Conservation (phyloP, 2,329 filamentous ascomycete species). For the Alternaria brassicicola region DNA sequence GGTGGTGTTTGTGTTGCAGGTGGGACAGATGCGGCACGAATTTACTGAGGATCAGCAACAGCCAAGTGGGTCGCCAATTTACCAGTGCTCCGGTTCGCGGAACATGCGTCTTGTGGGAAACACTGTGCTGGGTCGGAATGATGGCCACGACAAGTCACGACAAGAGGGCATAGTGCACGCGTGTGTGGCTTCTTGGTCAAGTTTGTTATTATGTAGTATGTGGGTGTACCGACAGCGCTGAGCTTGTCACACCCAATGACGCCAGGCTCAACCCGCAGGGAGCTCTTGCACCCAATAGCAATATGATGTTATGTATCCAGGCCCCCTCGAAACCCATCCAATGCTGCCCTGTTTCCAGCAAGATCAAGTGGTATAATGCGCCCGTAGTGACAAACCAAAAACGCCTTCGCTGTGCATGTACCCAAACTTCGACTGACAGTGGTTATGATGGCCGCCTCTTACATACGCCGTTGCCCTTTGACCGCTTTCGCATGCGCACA, state of each 20-base stretch:
- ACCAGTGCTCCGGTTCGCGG: constrained; percentile 25
- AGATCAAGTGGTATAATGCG: constrained; percentile 39
- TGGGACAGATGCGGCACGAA: constrained; percentile 5
- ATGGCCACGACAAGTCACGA: constrained; percentile 4
- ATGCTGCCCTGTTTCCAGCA: too few species aligned
- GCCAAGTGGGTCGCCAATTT: constrained; percentile 29
- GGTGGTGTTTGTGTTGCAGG: constrained; percentile 1
- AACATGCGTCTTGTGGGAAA: constrained; percentile 25
- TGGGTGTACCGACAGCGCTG: constrained; percentile 15
- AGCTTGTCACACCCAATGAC: constrained; percentile 22
- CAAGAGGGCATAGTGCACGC: background rate
- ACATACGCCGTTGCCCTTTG: constrained; percentile 21
- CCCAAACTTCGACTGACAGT: constrained; percentile 5
- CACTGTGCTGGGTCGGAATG: constrained; percentile 18
- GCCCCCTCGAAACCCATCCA: too few species aligned
- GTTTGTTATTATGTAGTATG: constrained; percentile 22
- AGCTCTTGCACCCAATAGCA: constrained; percentile 20
- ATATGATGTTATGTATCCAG: constrained; percentile 5
- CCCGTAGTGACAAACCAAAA: constrained; percentile 21
- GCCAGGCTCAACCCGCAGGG: constrained; percentile 46
- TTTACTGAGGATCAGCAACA: constrained; percentile 12
- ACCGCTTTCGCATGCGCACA: constrained; percentile 43
- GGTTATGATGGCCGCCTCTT: constrained; percentile 29
- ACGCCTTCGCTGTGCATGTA: constrained; percentile 44
- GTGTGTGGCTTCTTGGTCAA: constrained; percentile 8